phyloP scores from a whole-genome alignment of 331 rosid species.

The Erythrophleum ivorense region DNA sequence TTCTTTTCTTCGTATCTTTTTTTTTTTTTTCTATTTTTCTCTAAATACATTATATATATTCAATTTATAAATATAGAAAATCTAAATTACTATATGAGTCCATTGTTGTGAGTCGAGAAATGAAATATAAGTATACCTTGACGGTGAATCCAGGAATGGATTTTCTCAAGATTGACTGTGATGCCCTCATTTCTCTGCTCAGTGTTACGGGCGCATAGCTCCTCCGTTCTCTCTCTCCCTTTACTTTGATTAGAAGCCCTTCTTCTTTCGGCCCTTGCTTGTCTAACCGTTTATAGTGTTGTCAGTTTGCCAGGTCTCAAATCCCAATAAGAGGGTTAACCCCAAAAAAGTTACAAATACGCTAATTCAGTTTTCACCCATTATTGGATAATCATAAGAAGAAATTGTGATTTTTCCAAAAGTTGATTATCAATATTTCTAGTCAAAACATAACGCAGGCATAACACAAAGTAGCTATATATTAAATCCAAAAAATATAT shows the following conservation, averaged over 20 bases:
- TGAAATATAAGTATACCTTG: slow-evolving; percentile 52
- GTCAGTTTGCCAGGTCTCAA: neutral
- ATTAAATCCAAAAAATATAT: neutral
- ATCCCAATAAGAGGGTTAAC: neutral
- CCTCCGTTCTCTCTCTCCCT: neutral
- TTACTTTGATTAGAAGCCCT: neutral
- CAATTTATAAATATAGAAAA: no score
- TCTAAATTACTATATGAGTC: neutral
- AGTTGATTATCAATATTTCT: neutral
- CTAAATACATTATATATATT: no score
- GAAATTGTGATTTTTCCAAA: neutral
- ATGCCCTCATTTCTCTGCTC: slow-evolving; percentile 57
- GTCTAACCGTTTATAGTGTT: neutral
- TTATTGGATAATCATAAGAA: neutral
- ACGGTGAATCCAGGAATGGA: slow-evolving; percentile 78
- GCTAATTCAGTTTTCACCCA: neutral
- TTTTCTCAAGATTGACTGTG: slow-evolving; percentile 53
- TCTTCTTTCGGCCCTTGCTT: neutral
- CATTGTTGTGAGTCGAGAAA: neutral
- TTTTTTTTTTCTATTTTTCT: no score
- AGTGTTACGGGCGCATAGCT: no score
- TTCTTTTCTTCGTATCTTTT: no score
- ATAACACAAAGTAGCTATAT: neutral
- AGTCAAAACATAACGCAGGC: neutral
- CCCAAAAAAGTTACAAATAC: neutral